phyloP scores from a whole-genome alignment of 768 basidiomycete species.

The Agaricus subrufescens region DNA sequence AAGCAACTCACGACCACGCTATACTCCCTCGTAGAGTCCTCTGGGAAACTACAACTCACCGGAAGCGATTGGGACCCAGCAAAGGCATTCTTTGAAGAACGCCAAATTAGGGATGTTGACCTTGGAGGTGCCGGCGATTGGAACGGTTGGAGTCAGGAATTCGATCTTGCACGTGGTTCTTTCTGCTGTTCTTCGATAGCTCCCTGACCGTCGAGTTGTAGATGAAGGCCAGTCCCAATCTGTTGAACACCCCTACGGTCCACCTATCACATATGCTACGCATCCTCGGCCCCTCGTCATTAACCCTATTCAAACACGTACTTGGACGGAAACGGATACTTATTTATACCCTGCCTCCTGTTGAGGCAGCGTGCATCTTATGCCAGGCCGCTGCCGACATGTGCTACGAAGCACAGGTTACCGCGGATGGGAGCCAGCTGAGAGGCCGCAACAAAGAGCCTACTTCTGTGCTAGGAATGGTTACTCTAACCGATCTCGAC shows the following conservation, averaged over 20 bases:
- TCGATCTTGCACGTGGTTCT: conserved; percentile 42
- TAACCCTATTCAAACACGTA: conserved; percentile 78
- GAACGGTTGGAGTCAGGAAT: conserved; percentile 65
- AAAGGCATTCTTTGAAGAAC: conserved; percentile 58
- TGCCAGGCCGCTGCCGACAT: conserved; percentile 63
- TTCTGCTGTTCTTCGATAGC: conserved; percentile 1
- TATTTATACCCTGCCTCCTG: conserved; percentile 75
- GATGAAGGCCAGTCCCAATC: conserved; percentile 17
- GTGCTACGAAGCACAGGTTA: conserved; percentile 40
- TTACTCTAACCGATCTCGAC: conserved; percentile 72
- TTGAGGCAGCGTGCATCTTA: conserved; percentile 74
- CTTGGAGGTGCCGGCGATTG: conserved; percentile 56
- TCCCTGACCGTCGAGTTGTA: background rate
- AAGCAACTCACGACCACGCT: conserved; percentile 54
- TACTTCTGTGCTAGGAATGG: conserved; percentile 71
- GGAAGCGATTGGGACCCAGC: conserved; percentile 64
- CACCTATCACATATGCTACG: conserved; percentile 74
- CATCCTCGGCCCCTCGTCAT: conserved; percentile 71
- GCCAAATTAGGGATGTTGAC: conserved; percentile 45
- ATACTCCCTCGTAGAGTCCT: conserved; percentile 44
- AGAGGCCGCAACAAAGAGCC: conserved; percentile 31
- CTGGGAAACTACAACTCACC: conserved; percentile 41
- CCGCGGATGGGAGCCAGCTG: conserved; percentile 18
- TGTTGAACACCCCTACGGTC: conserved; percentile 40
- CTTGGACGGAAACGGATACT: conserved; percentile 71